A percentile compares a stretch with the other conserved stretches of the same genome.
Evolutionary conservation across 2,329 filamentous ascomycete genomes (phyloP).

Genomic region (Calycina marina): DNA sequence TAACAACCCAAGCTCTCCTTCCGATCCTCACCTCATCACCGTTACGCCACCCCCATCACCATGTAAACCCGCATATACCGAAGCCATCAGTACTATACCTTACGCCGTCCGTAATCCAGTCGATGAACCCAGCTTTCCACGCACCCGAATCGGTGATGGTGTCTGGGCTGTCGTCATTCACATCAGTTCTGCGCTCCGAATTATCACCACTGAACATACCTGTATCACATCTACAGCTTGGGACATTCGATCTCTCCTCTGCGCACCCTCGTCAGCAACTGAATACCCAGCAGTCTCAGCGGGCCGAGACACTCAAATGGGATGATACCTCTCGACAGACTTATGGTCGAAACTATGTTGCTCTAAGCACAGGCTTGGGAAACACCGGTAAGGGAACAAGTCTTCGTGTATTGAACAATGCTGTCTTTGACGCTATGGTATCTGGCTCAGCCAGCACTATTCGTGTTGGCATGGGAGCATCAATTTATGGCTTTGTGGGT

Average conservation of each 20-base stretch:
- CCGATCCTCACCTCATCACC: conserved; percentile 51
- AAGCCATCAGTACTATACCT: conserved; percentile 61
- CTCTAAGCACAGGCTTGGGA: conserved; percentile 34
- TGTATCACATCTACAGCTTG: conserved; percentile 78
- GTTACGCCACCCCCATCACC: conserved; percentile 22
- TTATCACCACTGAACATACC: conserved; percentile 60
- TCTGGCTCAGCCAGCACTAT: conserved; percentile 42
- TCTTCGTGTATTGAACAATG: conserved; percentile 66
- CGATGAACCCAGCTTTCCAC: conserved; percentile 66
- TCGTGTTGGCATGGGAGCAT: conserved; percentile 71
- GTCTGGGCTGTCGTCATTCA: conserved; percentile 75
- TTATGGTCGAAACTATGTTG: conserved; percentile 50
- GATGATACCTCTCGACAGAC: conserved; percentile 41
- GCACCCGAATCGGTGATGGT: conserved; percentile 77
- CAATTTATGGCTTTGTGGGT: conserved; percentile 75
- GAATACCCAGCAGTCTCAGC: conserved; percentile 27
- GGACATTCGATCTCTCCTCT: conserved; percentile 71
- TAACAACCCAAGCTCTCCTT: conserved; percentile 81
- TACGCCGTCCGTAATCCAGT: conserved; percentile 68
- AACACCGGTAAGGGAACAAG: conserved; percentile 33
- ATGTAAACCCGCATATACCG: conserved; percentile 27
- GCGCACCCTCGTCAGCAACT: conserved; percentile 26
- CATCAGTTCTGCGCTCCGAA: conserved; percentile 66
- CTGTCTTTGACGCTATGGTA: conserved; percentile 80
- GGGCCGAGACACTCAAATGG: conserved; percentile 47